Base-by-base conservation (phyloP, 2,329 filamentous ascomycete species). In the Zasmidium cellare region DNA sequence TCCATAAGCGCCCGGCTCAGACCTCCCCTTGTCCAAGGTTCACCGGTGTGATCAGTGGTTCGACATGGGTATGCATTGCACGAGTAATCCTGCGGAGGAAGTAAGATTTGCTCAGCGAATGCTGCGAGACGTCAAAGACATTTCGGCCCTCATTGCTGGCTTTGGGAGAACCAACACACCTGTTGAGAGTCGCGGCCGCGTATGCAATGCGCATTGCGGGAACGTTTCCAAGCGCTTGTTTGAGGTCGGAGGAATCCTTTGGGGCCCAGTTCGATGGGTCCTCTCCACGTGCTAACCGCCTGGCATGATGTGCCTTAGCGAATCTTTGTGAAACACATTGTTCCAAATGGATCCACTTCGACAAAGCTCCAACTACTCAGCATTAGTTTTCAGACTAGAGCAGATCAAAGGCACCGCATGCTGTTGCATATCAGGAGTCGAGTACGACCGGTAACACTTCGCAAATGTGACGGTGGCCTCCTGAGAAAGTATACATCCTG, bases 21-120 rank as follows among this genome's bases (percentile, higher is more conserved):
- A 23, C 23, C n/a, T 16, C 14, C 35, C 50, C 50, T 24, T 52
- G 50, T 52, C 50, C 20, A 52, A 52, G 38, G 31, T 52, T 45
- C 50, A 52, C 50, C 50, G 35, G 50, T 52, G 12, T 23, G 25
- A 44, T 16, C 31, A 45, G 31, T 25, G 2, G 50, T 18, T 28
- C 2, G 38, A 18, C 31, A 45, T 2, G 23, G 50, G 12, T 45
- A 11, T 52, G 22, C 50, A 45, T 28, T 28, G 25, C 25, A 28
- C 5, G 25, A 28, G 18, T 12, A 9, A 41, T 35, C n/a, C 48
- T 3, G 48, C 25, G 23, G n/a, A 35, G n/a, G n/a, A n/a, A n/a
- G n/a, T n/a, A 35, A 23, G 25, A 14, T 14, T n/a, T 11, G 6
- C 9, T n/a, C n/a, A 24, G n/a, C n/a, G 20, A 11, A 28, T 5